Conservation (phyloP, 352 stramenopile genomes). For the Pythium myriotylum region DNA sequence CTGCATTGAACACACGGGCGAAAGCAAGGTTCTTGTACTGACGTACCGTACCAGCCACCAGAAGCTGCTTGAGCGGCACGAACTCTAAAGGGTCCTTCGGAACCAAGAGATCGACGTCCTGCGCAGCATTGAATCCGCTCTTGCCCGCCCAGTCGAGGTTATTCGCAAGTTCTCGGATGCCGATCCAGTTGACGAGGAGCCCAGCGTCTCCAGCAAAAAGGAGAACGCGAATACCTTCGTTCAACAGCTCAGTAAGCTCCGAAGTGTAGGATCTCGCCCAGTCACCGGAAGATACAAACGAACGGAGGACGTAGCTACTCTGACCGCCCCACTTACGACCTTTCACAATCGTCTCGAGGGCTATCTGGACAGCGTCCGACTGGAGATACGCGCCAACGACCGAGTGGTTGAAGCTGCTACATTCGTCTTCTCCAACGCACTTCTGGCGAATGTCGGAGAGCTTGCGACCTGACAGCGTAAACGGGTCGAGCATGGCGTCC, state of each 20-base stretch:
- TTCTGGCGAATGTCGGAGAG: slow-evolving; percentile 35
- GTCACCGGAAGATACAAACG: slow-evolving; percentile 45
- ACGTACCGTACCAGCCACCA: slow-evolving; percentile 7
- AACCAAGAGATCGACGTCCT: background rate
- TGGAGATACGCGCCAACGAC: slow-evolving; percentile 16
- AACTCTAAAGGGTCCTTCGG: too few relatives aligned
- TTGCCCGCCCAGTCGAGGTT: slow-evolving; percentile 90
- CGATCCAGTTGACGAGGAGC: slow-evolving; percentile 96
- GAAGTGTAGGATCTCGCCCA: slow-evolving; percentile 87
- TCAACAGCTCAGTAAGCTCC: slow-evolving; percentile 73
- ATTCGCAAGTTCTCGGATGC: slow-evolving; percentile 92
- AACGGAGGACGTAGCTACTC: background rate
- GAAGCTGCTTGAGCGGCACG: background rate
- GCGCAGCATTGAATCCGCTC: slow-evolving; percentile 67
- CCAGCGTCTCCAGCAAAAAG: slow-evolving; percentile 43
- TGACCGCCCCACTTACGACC: slow-evolving; percentile 35
- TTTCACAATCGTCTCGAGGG: background rate
- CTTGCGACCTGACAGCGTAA: slow-evolving; percentile 22
- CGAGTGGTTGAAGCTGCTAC: slow-evolving; percentile 8
- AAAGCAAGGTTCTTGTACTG: slow-evolving; percentile 59
- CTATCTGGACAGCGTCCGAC: slow-evolving; percentile 1
- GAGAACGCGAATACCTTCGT: slow-evolving; percentile 25
- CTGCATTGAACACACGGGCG: slow-evolving; percentile 82
- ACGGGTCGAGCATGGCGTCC: slow-evolving; percentile 25
- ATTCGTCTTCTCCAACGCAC: slow-evolving; percentile 24